Evolutionary conservation across 345 rosid genomes (phyloP).

Genomic region (Gossypium longicalyx): DNA sequence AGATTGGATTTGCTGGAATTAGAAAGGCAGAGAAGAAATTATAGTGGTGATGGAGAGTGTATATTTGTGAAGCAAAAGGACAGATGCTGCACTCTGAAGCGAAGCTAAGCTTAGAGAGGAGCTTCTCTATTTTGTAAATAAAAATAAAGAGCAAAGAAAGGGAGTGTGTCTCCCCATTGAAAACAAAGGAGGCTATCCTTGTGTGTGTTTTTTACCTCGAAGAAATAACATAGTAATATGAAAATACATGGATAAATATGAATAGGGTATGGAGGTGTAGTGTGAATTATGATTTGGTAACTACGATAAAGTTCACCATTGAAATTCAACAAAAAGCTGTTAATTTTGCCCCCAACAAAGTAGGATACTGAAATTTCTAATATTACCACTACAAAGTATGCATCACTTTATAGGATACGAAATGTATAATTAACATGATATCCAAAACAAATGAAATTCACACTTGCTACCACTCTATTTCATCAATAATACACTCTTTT

Average conservation of each 20-base stretch:
- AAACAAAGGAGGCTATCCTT: neutral
- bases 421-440: too few relatives aligned
- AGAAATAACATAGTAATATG: neutral
- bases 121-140: neutral
- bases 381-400: neutral
- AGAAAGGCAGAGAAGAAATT: conserved; percentile 27
- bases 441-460: neutral
- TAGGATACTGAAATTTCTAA: neutral
- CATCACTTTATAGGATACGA: neutral
- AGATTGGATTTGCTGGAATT: conserved; percentile 27
- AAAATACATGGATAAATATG: neutral
- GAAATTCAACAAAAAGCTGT: neutral
- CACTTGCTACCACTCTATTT: neutral
- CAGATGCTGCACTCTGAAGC: conserved; percentile 15
- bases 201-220: neutral
- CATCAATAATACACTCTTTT: neutral
- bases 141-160: neutral
- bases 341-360: neutral
- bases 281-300: neutral
- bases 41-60: conserved; percentile 28
- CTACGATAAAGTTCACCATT: neutral
- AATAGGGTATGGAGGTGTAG: neutral
- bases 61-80: conserved; percentile 5
- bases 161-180: neutral
- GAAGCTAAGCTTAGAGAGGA: conserved; percentile 5